Evolutionary conservation across 306 rosid genomes (phyloP), one percentile per base, ranked within the genome.

Genomic region (Malus asiatica): DNA sequence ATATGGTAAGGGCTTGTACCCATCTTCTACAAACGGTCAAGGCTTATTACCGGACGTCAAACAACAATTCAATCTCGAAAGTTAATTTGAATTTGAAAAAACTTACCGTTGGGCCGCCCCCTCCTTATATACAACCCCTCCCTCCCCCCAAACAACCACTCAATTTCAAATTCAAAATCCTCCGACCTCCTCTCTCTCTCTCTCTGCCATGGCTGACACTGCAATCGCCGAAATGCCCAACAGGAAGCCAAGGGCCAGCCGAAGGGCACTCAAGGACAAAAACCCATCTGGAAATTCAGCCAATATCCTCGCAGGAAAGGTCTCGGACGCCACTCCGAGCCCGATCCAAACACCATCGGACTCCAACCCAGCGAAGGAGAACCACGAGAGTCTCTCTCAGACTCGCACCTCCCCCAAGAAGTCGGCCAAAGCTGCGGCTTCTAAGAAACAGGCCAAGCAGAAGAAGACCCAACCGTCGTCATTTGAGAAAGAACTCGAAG

Each of bases 201-300:
- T 62, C 14, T 38, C 20, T 30, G n/a, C 84, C 10, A 92, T 95
- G 99, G 96, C 90, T 10, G 92, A 86, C 45, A 63, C 64, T 15
- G 71, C 86, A 74, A 57, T 71, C 29, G 80, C 83, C 6, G 80
- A 75, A 53, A 58, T 78, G 23, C 77, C 87, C 8, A 66, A 89
- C 2, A 90, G 63, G 92, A 90, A 80, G 84, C 35, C 84, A 3
- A 88, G 89, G 81, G 83, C 81, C 75, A 63, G 75, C 77, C 80
- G 92, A 69, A 88, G 60, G 79, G 90, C 90, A 0, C 87, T 92
- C 74, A 90, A 89, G 85, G 93, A 89, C 62, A 92, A 88, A 83
- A 88, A 81, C 72, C 33, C 88, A 19, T 80, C 89, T 1, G 60
- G 79, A 3, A 80, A 73, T 3, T 89, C 85, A 33, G 73, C 83